Percentiles rank a stretch among this genome's conserved stretches.
These are phyloP conservation scores for Ophiorrhiza pumila DNA, from an alignment of 257 asterid species.

Conservation along the genomic window DNA sequence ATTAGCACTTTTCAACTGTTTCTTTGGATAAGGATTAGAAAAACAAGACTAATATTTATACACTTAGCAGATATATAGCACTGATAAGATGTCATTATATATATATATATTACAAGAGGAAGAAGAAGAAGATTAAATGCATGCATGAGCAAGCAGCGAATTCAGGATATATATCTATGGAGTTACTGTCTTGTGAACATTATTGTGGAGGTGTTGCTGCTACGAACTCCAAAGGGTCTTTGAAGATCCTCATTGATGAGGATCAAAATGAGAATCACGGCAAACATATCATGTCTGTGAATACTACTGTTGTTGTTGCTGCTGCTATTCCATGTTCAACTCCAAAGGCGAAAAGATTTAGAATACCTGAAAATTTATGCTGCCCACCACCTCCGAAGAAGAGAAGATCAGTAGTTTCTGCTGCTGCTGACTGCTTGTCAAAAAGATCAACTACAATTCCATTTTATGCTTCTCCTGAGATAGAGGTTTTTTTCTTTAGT, in stretches of 20 bases:
- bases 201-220: not conserved
- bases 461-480: slow-evolving; percentile 40
- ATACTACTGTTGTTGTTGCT: no score
- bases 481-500: slow-evolving; percentile 35
- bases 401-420: slow-evolving; percentile 29
- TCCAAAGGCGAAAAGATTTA: slow-evolving; percentile 47
- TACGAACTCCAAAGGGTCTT: not conserved
- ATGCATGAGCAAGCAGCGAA: not conserved
- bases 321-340: slow-evolving; percentile 26
- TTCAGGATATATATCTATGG: not conserved
- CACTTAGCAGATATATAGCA: not conserved
- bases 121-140: not conserved
- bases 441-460: slow-evolving; percentile 20
- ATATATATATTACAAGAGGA: slow-evolving; percentile 2
- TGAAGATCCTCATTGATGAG: not conserved
- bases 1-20: slow-evolving; percentile 37
- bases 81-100: not conserved
- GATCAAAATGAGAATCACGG: slow-evolving; percentile 1
- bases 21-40: slow-evolving; percentile 23
- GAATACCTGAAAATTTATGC: slow-evolving; percentile 27
- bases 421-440: slow-evolving; percentile 3
- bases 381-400: slow-evolving; percentile 66
- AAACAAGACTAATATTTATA: not conserved
- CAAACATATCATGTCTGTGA: not conserved
- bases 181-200: not conserved